Base-by-base conservation (phyloP, 768 basidiomycete species). In the Agaricus blazei region DNA sequence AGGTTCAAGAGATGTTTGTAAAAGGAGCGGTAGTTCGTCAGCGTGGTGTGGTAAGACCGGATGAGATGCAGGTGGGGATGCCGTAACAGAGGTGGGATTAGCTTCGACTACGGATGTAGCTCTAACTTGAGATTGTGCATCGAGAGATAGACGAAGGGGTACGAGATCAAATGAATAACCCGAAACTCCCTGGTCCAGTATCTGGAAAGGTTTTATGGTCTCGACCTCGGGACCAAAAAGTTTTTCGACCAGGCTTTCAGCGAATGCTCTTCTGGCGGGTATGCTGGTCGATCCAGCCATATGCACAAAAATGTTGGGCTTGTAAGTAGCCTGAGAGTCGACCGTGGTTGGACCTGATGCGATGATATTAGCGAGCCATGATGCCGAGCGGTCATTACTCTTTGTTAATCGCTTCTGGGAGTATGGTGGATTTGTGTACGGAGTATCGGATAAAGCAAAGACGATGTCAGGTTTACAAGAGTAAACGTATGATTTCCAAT, bases 391-490 rank as follows among this genome's bases (percentile, higher is more conserved):
- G 43, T 90, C 86, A 51, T 91, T 77, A 62, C 85, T 85, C 64
- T 91, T 93, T 27, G 80, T 84, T 4, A 85, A 67, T 2, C 91
- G 82, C 59, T 88, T 92, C 63, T 93, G 91, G 3, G 90, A 91
- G 58, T 82, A 78, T 0, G 87, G 82, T 0, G 82, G 78, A 3
- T 71, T 59, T 0, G 86, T 86, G 64, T 80, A 83, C 0, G 89
- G 87, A 0, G 74, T 82, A 56, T 93, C 90, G 1, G 81, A 75
- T 14, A 93, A 74, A 0, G 90, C 83, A 48, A 89, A 74, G 11
- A 88, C 80, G 14, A 92, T 55, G 60, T 93, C 90, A 1, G 90
- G 88, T 23, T 75, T 72, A 62, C 79, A 82, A 3, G 74, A 65
- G n/a, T 65, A 60, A 3, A 74, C 75, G 56, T 87, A 83, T 0